Percentiles rank a stretch among this genome's conserved stretches.
These are phyloP conservation scores for Xylaria digitata DNA, from an alignment of 2,329 filamentous ascomycete genomes.

Conservation along the genomic window DNA sequence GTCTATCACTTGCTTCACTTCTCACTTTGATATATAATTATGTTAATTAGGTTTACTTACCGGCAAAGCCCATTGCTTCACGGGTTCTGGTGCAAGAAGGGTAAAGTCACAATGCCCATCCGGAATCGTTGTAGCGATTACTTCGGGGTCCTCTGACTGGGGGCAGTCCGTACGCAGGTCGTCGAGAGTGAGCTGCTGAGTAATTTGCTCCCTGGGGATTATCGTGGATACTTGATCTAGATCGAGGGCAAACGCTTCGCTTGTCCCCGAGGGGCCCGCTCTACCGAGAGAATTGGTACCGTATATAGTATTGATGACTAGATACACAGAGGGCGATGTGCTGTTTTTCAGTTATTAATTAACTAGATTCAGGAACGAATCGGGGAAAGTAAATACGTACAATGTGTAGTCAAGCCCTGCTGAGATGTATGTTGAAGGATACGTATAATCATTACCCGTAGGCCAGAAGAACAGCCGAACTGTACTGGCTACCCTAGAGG, in stretches of 20 bases:
- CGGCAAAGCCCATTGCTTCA: conserved; percentile 52
- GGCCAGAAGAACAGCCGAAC: conserved; percentile 53
- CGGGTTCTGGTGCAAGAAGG: conserved; percentile 48
- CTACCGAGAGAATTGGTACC: conserved; percentile 50
- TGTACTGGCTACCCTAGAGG: conserved; percentile 46
- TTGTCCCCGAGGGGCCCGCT: conserved; percentile 49
- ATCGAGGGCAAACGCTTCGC: conserved; percentile 49
- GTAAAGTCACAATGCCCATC: conserved; percentile 51
- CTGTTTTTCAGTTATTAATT: conserved; percentile 40
- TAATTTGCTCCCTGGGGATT: conserved; percentile 38
- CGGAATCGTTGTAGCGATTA: conserved; percentile 47
- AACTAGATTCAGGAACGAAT: neutral
- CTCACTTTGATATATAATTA: too few relatives aligned
- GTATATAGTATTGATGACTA: conserved; percentile 52
- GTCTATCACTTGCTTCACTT: neutral
- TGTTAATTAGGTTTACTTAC: conserved; percentile 11
- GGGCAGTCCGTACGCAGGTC: conserved; percentile 53
- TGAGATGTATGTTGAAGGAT: conserved; percentile 51
- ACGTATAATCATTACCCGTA: conserved; percentile 48
- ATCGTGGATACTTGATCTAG: conserved; percentile 53
- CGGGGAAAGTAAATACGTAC: conserved; percentile 40
- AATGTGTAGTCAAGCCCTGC: conserved; percentile 50
- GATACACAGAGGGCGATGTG: conserved; percentile 55
- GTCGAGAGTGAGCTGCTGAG: conserved; percentile 49
- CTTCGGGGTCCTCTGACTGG: conserved; percentile 43